These are phyloP conservation scores for Bruguiera hainesii DNA, from an alignment of 441 rosid genomes.

Conservation along the genomic window DNA sequence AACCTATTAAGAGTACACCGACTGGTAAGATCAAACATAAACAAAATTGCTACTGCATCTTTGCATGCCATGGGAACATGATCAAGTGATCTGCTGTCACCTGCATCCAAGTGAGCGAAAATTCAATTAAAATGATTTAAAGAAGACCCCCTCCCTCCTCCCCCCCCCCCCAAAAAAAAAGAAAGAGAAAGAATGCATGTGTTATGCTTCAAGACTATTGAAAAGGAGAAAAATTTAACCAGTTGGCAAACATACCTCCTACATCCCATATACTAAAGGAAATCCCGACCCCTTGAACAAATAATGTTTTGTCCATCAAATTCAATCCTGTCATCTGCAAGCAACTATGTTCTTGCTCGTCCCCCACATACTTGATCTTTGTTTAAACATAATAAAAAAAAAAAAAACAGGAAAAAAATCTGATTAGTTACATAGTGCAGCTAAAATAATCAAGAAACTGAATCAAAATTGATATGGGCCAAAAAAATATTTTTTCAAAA, in stretches of 20 bases:
- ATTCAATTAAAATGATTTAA: not conserved
- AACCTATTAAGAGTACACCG: slow-evolving; percentile 87
- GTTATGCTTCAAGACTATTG: no score
- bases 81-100: slow-evolving; percentile 57
- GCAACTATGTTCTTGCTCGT: slow-evolving; percentile 55
- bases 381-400: not conserved
- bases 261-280: slow-evolving; percentile 93
- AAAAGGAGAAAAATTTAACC: not conserved
- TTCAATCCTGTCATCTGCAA: slow-evolving; percentile 75
- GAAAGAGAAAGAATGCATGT: no score
- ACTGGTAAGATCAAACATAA: slow-evolving; percentile 95
- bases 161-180: no score
- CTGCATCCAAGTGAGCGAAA: slow-evolving; percentile 26
- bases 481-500: not conserved
- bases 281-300: slow-evolving; percentile 79
- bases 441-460: not conserved
- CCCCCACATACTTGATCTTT: slow-evolving; percentile 76
- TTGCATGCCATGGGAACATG: slow-evolving; percentile 90
- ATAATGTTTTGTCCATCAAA: slow-evolving; percentile 73
- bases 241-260: slow-evolving; percentile 42
- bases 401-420: not conserved
- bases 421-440: not conserved
- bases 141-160: no score
- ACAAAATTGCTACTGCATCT: slow-evolving; percentile 86
- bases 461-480: not conserved